A percentile compares a stretch with the other conserved stretches of the same genome.
Conservation (phyloP, 2,329 filamentous ascomycete species). For the Beauveria sp. region DNA sequence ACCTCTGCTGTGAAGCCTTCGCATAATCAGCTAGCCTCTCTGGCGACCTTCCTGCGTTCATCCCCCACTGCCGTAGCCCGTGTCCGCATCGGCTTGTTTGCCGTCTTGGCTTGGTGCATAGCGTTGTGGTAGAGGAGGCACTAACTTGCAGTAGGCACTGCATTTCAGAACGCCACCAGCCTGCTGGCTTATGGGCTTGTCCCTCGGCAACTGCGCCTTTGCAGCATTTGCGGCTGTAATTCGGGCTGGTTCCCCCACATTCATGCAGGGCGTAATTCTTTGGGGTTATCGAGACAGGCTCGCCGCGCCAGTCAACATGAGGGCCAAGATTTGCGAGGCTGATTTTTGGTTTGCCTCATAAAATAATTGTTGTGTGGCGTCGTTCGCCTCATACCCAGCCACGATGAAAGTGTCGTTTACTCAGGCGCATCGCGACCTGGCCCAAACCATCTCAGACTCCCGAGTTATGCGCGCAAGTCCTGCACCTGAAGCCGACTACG, state of each 20-base stretch:
- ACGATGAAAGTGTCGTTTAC: neutral
- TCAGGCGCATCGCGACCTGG: neutral
- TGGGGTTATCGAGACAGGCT: neutral
- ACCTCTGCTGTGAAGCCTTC: neutral
- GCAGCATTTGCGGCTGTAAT: neutral
- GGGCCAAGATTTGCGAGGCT: slow-evolving; percentile 1
- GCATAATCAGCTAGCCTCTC: neutral
- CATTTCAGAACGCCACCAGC: slow-evolving; percentile 5
- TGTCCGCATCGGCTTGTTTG: slow-evolving; percentile 6
- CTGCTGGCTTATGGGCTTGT: neutral
- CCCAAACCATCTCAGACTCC: neutral
- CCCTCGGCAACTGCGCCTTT: slow-evolving; percentile 6
- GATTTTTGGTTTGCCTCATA: neutral
- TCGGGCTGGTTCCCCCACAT: neutral
- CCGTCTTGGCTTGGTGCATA: slow-evolving; percentile 10
- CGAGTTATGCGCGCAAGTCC: neutral
- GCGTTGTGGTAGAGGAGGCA: neutral
- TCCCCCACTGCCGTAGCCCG: neutral
- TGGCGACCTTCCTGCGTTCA: neutral
- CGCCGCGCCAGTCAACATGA: neutral
- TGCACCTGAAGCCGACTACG: neutral
- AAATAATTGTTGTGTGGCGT: neutral
- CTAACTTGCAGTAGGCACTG: neutral
- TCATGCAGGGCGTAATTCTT: neutral
- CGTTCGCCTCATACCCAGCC: neutral